Evolutionary conservation across 2,329 filamentous ascomycete genomes (phyloP).

Genomic region (Curvularia sp.): DNA sequence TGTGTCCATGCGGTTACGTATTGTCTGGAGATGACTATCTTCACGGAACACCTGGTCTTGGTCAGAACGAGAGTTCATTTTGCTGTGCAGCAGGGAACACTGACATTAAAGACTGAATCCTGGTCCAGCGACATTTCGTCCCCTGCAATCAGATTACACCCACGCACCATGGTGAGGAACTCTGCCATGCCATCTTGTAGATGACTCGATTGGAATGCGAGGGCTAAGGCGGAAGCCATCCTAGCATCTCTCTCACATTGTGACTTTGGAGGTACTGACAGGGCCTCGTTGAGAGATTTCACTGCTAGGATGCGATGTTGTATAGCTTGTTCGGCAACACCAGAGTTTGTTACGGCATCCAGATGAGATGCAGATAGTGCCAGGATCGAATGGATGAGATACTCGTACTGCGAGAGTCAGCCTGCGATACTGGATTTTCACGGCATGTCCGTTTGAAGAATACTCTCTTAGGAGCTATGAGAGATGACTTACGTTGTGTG

Average conservation of each 20-base stretch:
- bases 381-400: conserved; percentile 74
- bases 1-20: conserved; percentile 37
- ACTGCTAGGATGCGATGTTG: conserved; percentile 71
- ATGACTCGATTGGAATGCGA: conserved; percentile 50
- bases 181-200: conserved; percentile 48
- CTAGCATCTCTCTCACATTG: conserved; percentile 46
- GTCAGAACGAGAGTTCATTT: background rate
- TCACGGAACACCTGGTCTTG: conserved; percentile 35
- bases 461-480: background rate
- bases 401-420: conserved; percentile 61
- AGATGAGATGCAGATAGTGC: conserved; percentile 73
- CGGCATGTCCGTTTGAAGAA: too few species aligned
- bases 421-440: background rate
- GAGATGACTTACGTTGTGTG: conserved; percentile 63
- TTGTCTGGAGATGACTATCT: conserved; percentile 43
- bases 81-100: background rate
- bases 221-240: conserved; percentile 47
- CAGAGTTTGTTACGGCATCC: conserved; percentile 56
- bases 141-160: conserved; percentile 46
- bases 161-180: conserved; percentile 49
- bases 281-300: conserved; percentile 52
- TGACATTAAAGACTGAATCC: conserved; percentile 42
- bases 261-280: conserved; percentile 44
- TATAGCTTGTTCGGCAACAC: conserved; percentile 65
- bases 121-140: conserved; percentile 29